These are phyloP conservation scores for Lentinula lateritia DNA, from an alignment of 768 basidiomycete genomes.

Conservation along the genomic window DNA sequence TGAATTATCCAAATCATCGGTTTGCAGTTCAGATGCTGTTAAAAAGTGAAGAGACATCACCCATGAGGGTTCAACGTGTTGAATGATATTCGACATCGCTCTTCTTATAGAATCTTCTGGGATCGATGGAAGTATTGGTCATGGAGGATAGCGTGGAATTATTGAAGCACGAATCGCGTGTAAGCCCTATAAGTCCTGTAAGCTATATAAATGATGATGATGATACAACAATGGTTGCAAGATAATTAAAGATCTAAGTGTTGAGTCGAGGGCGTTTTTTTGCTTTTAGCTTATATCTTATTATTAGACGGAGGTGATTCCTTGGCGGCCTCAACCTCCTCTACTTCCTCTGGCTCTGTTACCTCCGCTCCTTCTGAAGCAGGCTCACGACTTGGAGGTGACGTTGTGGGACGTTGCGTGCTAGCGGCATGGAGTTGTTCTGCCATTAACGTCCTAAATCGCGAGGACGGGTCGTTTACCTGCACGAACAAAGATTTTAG, in stretches of 20 bases:
- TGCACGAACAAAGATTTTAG: not conserved
- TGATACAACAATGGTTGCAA: not conserved
- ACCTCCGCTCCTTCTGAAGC: not conserved
- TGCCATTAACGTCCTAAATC: conserved; percentile 86
- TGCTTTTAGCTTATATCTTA: not conserved
- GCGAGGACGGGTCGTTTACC: conserved; percentile 58
- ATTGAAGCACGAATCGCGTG: not conserved
- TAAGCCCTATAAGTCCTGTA: not conserved
- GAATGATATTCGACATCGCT: not conserved
- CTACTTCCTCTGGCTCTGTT: not conserved
- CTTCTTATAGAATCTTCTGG: not conserved
- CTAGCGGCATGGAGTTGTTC: conserved; percentile 63
- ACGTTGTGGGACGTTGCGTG: not conserved
- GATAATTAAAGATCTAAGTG: not conserved
- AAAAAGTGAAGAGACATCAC: not conserved
- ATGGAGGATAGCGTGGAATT: not conserved
- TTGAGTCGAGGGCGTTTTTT: not conserved
- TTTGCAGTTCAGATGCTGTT: not conserved
- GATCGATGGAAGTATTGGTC: not conserved
- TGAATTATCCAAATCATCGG: not conserved
- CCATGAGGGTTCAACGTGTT: conserved; percentile 1
- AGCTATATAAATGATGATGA: not conserved
- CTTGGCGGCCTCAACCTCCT: not conserved
- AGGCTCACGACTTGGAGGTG: not conserved
- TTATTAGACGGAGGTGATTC: not conserved